Evolutionary conservation across 164 flowering plant genomes (phyloP).

Genomic region (Vitis rotundifolia): DNA sequence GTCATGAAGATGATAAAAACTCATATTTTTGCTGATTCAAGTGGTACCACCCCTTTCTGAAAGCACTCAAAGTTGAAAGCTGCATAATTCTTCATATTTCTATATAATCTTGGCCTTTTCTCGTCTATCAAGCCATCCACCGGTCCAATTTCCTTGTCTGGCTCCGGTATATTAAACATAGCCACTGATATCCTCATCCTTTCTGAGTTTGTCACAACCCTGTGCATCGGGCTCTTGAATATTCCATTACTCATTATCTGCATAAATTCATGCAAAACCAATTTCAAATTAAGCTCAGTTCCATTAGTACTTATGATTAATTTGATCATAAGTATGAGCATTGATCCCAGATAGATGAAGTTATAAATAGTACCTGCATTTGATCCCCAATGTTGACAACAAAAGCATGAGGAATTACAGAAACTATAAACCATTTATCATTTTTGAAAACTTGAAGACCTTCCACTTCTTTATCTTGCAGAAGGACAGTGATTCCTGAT

Average conservation of each 20-base stretch:
- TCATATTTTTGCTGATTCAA: conserved; percentile 22
- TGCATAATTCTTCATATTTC: conserved; percentile 30
- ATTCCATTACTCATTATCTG: conserved; percentile 69
- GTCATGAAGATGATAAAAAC: no score
- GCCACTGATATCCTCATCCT: conserved; percentile 42
- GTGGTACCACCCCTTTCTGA: conserved; percentile 22
- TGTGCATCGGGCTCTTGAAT: conserved; percentile 63
- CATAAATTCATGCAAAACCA: neutral
- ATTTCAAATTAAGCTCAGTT: no score
- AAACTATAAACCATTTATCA: conserved; percentile 28
- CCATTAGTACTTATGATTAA: no score
- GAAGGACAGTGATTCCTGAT: conserved; percentile 24
- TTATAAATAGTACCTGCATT: conserved; percentile 24
- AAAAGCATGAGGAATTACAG: conserved; percentile 25
- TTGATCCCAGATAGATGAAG: no score
- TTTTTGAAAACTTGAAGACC: conserved; percentile 36
- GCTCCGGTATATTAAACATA: conserved; percentile 31
- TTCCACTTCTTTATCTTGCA: conserved; percentile 34
- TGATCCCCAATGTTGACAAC: conserved; percentile 29
- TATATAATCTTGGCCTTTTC: conserved; percentile 34
- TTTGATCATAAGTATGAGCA: no score
- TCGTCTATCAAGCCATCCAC: conserved; percentile 31
- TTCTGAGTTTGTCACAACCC: conserved; percentile 44
- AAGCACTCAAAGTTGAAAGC: conserved; percentile 18
- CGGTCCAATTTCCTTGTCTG: conserved; percentile 44